phyloP scores from a whole-genome alignment of 306 rosid species.

The Abrus pulchellus region DNA sequence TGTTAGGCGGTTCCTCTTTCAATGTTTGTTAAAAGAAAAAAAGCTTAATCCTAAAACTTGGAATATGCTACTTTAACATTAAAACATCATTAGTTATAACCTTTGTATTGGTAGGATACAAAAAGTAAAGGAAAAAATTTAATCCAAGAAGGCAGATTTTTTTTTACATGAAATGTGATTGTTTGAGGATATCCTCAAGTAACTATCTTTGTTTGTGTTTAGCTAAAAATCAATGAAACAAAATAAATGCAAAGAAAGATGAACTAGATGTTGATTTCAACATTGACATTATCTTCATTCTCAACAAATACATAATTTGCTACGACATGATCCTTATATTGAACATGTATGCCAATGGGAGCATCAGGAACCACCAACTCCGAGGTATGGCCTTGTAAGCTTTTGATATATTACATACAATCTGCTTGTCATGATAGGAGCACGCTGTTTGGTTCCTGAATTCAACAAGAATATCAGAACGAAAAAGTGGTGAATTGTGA shows the following conservation, averaged over 20 bases:
- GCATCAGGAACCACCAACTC: slow-evolving; percentile 53
- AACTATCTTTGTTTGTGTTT: background rate
- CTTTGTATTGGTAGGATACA: slow-evolving; percentile 16
- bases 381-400: slow-evolving; percentile 47
- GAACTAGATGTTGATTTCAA: background rate
- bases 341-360: slow-evolving; percentile 48
- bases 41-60: slow-evolving; percentile 13
- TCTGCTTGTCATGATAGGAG: slow-evolving; percentile 57
- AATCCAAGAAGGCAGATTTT: slow-evolving; percentile 8
- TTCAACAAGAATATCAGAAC: slow-evolving; percentile 26
- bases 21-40: background rate
- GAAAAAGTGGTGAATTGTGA: background rate
- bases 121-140: background rate
- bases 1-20: slow-evolving; percentile 25
- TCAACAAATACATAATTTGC: slow-evolving; percentile 29
- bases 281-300: slow-evolving; percentile 8
- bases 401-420: slow-evolving; percentile 53
- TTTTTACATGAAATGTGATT: background rate
- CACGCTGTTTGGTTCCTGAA: slow-evolving; percentile 69
- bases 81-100: slow-evolving; percentile 1
- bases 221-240: slow-evolving; percentile 30
- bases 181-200: slow-evolving; percentile 8
- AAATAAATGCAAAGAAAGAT: slow-evolving; percentile 10
- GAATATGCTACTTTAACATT: background rate
- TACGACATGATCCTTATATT: slow-evolving; percentile 35